Base-by-base conservation (phyloP, 2,329 filamentous ascomycete genomes). In the Cercospora berteroae region DNA sequence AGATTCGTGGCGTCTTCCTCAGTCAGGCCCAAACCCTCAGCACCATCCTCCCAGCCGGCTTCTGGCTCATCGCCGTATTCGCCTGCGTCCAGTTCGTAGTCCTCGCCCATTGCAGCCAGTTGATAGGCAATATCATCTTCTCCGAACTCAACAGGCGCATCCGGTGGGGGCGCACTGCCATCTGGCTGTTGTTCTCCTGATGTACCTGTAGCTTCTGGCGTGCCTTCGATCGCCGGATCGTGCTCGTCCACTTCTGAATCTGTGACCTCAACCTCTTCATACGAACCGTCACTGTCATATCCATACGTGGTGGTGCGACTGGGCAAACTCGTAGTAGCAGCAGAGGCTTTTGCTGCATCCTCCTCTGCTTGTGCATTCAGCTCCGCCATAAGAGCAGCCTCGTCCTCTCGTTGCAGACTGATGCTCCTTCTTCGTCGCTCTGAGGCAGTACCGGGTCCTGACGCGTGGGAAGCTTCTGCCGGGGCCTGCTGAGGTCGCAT, bases 101-200 rank as follows among this genome's bases (percentile, higher is more conserved):
- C 89, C 72, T 91, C 86, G 63, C 91, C 93, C 92, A 97, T 96
- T 27, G 91, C 89, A 63, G 92, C 91, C 12, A 99, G 84, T 76
- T 99, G 95, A 76, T 90, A 94, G 39, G 92, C 94, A 73, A 99
- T 96, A 75, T 99, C 95, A 63, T 94, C 94, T 78, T 98, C 95
- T 65, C 91, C 92, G 74, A 97, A 96, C 74, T 97, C 94, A 7
- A 95, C 81, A 0, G 83, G 81, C 56, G 80, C 80, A 9, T 72
- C 13, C 70, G 74, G 9, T 83, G 95, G 92, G 7, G 92, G 79
- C 1, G 76, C 79, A 63, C 60, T 61, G 8, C 25, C 20, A 36
- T 63, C 82, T 80, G 23, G 80, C 77, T 62, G 88, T 86, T 31
- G 86, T 23, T 65, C 66, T 29, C 27, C 57, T 25, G 56, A 36